Evolutionary conservation across 164 flowering plant genomes (phyloP).

Genomic region (Vitis labrusca): DNA sequence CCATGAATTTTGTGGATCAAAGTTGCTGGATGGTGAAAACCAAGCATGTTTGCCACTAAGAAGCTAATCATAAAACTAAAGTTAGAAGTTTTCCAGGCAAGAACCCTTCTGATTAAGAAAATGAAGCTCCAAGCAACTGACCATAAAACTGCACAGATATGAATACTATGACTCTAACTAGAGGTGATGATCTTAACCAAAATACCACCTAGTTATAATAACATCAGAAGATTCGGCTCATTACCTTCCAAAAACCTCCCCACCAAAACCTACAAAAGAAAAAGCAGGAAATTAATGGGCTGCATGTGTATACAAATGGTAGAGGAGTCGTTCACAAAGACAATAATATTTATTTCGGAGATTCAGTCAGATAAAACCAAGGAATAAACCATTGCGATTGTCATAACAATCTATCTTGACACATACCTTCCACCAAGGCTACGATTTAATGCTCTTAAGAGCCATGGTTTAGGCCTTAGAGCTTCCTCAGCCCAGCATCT

Average conservation of each 20-base stretch:
- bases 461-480: constrained; percentile 82
- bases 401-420: neutral
- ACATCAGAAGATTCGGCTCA: constrained; percentile 10
- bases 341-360: too few relatives aligned
- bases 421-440: constrained; percentile 87
- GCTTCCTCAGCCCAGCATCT: constrained; percentile 80
- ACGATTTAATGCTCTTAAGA: constrained; percentile 75
- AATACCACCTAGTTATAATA: neutral
- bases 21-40: too few relatives aligned
- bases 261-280: constrained; percentile 75
- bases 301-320: neutral
- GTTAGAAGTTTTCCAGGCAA: neutral
- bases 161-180: neutral
- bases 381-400: neutral
- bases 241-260: constrained; percentile 97
- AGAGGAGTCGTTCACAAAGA: neutral
- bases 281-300: constrained; percentile 13
- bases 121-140: neutral
- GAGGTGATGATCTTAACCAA: neutral
- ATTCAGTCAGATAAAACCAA: neutral
- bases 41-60: neutral
- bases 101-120: neutral
- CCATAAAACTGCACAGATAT: neutral
- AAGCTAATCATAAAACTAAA: neutral
- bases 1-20: too few relatives aligned